phyloP scores from a whole-genome alignment of 176 grass and related monocot genomes.

The Phoenix roebelenii region DNA sequence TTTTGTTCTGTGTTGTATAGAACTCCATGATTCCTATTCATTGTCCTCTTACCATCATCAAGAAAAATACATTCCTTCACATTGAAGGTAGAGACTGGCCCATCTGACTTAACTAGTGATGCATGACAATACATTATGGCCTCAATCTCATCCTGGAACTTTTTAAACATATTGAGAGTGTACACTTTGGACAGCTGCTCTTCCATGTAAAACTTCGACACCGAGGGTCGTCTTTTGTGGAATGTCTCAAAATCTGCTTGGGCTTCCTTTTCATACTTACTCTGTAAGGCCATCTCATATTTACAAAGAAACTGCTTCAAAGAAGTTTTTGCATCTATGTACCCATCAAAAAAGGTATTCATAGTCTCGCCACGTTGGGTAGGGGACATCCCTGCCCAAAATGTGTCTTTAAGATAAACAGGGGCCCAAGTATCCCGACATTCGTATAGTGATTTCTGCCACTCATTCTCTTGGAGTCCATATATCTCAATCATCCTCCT shows the following conservation, averaged over 20 bases:
- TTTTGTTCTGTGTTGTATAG: conserved; percentile 64
- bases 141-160: conserved; percentile 97
- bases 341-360: conserved; percentile 79
- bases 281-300: conserved; percentile 74
- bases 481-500: conserved; percentile 51
- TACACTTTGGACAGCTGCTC: conserved; percentile 92
- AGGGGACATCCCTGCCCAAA: conserved; percentile 87
- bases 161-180: conserved; percentile 95
- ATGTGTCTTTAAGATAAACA: conserved; percentile 77
- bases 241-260: conserved; percentile 99
- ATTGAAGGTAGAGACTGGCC: conserved; percentile 60
- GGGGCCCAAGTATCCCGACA: conserved; percentile 70
- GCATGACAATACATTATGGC: conserved; percentile 99
- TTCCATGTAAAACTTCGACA: conserved; percentile 99
- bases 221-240: conserved; percentile 79
- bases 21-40: conserved; percentile 74
- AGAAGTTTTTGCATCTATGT: conserved; percentile 68
- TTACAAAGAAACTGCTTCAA: conserved; percentile 89
- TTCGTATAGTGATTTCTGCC: conserved; percentile 78
- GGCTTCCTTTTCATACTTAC: conserved; percentile 87
- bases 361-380: conserved; percentile 61
- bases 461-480: conserved; percentile 70
- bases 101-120: conserved; percentile 41
- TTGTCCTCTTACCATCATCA: conserved; percentile 81
- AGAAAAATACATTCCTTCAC: conserved; percentile 91